Conservation (phyloP, 805 yeast species). For the Ogataea trehalophila region DNA sequence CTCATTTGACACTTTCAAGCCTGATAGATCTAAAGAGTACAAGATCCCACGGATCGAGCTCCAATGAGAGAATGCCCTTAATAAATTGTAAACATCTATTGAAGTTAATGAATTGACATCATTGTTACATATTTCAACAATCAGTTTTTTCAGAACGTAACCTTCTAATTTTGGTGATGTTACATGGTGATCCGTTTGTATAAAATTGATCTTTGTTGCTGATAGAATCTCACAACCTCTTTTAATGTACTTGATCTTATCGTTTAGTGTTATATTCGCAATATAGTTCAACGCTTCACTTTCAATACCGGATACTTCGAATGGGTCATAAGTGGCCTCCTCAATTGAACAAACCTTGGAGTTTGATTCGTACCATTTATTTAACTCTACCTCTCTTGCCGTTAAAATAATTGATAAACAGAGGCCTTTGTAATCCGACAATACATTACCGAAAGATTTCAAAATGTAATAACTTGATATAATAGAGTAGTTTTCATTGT, state of each 20-base stretch:
- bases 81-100: constrained; percentile 39
- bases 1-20: constrained; percentile 31
- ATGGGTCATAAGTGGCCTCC: constrained; percentile 32
- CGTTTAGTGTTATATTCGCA: constrained; percentile 21
- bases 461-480: constrained; percentile 42
- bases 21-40: constrained; percentile 35
- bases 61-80: constrained; percentile 53
- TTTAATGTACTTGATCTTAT: constrained; percentile 30
- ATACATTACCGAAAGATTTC: constrained; percentile 33
- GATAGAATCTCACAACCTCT: constrained; percentile 40
- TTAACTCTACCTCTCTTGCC: constrained; percentile 43
- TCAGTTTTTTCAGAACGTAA: constrained; percentile 34
- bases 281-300: constrained; percentile 34
- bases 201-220: constrained; percentile 45
- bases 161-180: constrained; percentile 46
- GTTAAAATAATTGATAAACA: constrained; percentile 46
- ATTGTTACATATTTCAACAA: constrained; percentile 35
- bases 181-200: constrained; percentile 53
- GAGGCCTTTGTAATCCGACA: constrained; percentile 34
- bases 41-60: constrained; percentile 46
- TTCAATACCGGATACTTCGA: constrained; percentile 6
- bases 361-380: constrained; percentile 46
- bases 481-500: constrained; percentile 31
- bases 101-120: constrained; percentile 33
- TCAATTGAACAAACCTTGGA: constrained; percentile 36